Conservation (phyloP, 257 asterid genomes). For the Solanum pimpinellifolium region DNA sequence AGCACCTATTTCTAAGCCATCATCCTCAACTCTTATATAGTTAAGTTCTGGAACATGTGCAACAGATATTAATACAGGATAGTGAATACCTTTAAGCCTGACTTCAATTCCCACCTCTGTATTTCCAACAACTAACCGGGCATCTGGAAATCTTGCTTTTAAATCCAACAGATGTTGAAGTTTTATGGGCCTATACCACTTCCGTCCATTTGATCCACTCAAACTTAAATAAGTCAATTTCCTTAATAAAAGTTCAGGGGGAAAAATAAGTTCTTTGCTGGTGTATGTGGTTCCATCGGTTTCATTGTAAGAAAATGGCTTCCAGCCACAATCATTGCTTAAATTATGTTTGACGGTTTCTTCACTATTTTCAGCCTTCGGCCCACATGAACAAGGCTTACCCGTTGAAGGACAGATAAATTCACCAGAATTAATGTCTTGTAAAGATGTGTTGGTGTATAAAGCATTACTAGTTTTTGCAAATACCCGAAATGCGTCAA, state of each 20-base stretch:
- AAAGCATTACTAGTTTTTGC: slow-evolving; percentile 65
- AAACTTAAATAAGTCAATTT: slow-evolving; percentile 38
- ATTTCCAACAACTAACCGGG: slow-evolving; percentile 78
- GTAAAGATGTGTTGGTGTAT: slow-evolving; percentile 39
- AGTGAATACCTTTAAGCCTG: slow-evolving; percentile 62
- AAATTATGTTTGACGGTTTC: slow-evolving; percentile 10
- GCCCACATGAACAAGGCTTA: slow-evolving; percentile 82
- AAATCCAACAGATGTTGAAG: slow-evolving; percentile 59
- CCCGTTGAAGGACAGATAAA: slow-evolving; percentile 93
- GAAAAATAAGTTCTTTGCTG: slow-evolving; percentile 78
- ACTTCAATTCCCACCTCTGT: slow-evolving; percentile 90
- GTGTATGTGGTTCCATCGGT: slow-evolving; percentile 65
- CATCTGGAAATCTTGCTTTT: slow-evolving; percentile 50
- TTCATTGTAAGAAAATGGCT: slow-evolving; percentile 54
- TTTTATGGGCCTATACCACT: slow-evolving; percentile 74
- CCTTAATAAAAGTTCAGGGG: slow-evolving; percentile 72
- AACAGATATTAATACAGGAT: slow-evolving; percentile 64
- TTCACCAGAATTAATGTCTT: slow-evolving; percentile 26
- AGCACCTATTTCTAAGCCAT: slow-evolving; percentile 87
- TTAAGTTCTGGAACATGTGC: slow-evolving; percentile 70
- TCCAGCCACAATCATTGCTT: slow-evolving; percentile 13
- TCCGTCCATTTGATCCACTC: slow-evolving; percentile 60
- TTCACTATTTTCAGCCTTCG: slow-evolving; percentile 15
- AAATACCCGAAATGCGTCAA: slow-evolving; percentile 89
- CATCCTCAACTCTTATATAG: slow-evolving; percentile 37